Evolutionary conservation across 306 rosid species (phyloP), one percentile per base, ranked within the genome.

Genomic region (Cajanus cajan): DNA sequence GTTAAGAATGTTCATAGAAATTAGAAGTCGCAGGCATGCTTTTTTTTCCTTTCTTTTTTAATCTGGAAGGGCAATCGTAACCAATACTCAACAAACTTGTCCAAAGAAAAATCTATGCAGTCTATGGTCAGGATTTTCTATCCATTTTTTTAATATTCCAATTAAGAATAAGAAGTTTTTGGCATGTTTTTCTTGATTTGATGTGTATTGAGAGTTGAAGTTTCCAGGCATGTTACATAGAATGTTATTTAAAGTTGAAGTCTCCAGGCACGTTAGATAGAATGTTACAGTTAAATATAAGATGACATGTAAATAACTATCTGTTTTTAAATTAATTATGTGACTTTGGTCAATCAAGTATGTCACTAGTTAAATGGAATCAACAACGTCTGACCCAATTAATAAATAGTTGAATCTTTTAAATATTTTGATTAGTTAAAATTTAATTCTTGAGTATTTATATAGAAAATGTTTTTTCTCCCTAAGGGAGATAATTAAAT

Each of bases 1-100:
- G 14, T 28, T 37, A 40, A 33, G 82, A 85, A 78, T 78, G 82
- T 80, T 83, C 73, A 84, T 82, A 55, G 76, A 82, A 51, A 72
- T 62, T 57, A 12, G 39, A 71, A 21, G 55, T 65, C 50, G 52
- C 64, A 15, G 7, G 51, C 61, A 83, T 67, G 74, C 66, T 33
- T 62, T 37, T 13, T 4, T 45, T 5, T 8, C 4, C 3, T 33
- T 0, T 5, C 8, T 69, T 41, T 15, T 50, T 24, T 40, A 19
- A 31, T 34, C n/a, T 22, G 61, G 18, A 45, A 64, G 25, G 58
- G 15, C 22, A 16, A 44, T 40, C n/a, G 24, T 43, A 43, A n/a
- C 62, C 15, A 9, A 34, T n/a, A 57, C 6, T 36, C 45, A n/a
- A 59, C 39, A 6, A 59, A 21, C 33, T 8, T 31, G 21, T 28